These are phyloP conservation scores for Gelatoporia subvermispora DNA, from an alignment of 768 basidiomycete genomes.

Conservation along the genomic window DNA sequence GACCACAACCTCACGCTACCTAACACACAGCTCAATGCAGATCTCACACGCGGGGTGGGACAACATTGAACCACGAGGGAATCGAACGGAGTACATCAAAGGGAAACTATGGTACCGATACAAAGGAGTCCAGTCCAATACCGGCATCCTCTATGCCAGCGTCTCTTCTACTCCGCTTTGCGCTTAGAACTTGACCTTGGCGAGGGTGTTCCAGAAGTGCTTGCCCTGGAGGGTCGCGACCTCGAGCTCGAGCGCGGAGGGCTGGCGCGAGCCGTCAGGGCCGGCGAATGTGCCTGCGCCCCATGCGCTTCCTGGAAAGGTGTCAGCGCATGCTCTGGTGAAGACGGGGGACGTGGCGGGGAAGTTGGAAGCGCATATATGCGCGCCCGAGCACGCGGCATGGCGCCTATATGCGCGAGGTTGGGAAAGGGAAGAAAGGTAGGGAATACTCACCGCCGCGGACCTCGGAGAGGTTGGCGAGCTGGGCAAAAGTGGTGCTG, in stretches of 20 bases:
- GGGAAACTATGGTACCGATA: too few species aligned
- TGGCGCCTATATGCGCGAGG: neutral
- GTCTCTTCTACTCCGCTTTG: too few species aligned
- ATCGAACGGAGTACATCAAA: too few species aligned
- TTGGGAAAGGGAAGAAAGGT: neutral
- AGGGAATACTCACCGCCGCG: constrained; percentile 37
- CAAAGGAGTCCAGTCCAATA: too few species aligned
- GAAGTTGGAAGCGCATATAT: neutral
- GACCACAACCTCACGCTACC: too few species aligned
- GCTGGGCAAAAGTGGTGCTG: constrained; percentile 34
- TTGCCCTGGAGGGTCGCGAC: constrained; percentile 45
- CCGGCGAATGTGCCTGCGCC: constrained; percentile 71
- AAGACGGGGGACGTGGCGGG: neutral
- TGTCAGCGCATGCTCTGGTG: neutral
- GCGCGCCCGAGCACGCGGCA: neutral
- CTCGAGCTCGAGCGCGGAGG: constrained; percentile 29
- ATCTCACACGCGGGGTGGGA: too few species aligned
- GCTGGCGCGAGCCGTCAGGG: constrained; percentile 50
- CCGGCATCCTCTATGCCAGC: too few species aligned
- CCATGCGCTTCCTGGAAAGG: constrained; percentile 68
- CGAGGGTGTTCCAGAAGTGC: constrained; percentile 44
- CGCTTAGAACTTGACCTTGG: constrained; percentile 30
- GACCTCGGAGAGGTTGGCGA: constrained; percentile 37
- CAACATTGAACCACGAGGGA: too few species aligned
- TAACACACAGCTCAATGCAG: too few species aligned